Conservation (phyloP, 2,329 filamentous ascomycete genomes). For the Grosmannia penicillata region DNA sequence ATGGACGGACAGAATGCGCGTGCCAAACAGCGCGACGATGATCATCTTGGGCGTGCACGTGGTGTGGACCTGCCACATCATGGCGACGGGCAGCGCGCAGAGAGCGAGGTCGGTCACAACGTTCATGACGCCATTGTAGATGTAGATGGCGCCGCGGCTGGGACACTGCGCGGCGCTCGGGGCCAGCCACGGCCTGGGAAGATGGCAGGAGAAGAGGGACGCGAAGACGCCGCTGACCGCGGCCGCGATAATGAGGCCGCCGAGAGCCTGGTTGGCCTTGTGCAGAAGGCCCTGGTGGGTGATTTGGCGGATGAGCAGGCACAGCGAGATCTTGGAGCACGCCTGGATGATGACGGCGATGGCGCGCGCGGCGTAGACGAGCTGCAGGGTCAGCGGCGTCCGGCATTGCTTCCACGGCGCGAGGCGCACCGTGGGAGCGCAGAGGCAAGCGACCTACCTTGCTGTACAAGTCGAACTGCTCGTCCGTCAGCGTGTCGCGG, state of each 20-base stretch:
- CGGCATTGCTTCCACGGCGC: too few relatives aligned
- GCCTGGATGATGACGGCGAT: neutral
- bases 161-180: slow-evolving; percentile 2
- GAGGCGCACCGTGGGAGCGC: too few relatives aligned
- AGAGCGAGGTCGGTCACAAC: slow-evolving; percentile 8
- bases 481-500: neutral
- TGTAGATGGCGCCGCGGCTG: slow-evolving; percentile 1
- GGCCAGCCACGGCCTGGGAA: slow-evolving; percentile 5
- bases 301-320: slow-evolving; percentile 2
- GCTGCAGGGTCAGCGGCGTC: neutral
- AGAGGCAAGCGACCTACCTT: neutral
- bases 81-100: slow-evolving; percentile 6
- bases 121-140: slow-evolving; percentile 7
- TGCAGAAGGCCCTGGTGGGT: neutral
- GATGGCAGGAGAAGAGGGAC: slow-evolving; percentile 29
- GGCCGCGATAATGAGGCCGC: neutral
- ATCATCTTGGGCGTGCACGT: slow-evolving; percentile 1
- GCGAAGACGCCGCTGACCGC: slow-evolving; percentile 19
- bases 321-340: slow-evolving; percentile 3
- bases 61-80: slow-evolving; percentile 9
- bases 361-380: neutral
- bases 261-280: neutral
- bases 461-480: neutral
- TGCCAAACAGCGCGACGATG: slow-evolving; percentile 2
- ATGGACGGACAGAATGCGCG: slow-evolving; percentile 2